Percentiles rank a stretch among this genome's conserved stretches.
These are phyloP conservation scores for Populus hybrid DNA, from an alignment of 441 rosid species.

Conservation along the genomic window DNA sequence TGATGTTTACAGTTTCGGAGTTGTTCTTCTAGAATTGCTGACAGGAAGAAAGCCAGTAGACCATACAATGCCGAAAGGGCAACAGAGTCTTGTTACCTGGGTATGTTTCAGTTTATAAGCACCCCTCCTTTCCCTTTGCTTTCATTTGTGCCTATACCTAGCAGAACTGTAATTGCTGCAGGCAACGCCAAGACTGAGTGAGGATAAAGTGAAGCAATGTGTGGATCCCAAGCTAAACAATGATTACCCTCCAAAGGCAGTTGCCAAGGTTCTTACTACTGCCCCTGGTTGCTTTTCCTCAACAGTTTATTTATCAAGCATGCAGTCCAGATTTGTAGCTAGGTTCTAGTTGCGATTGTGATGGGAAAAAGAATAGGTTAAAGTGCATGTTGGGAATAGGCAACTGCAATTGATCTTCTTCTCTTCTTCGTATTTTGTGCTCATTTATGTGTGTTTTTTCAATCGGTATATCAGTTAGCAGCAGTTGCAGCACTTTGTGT, in stretches of 20 bases:
- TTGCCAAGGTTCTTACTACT: constrained; percentile 67
- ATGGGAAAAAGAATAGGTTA: no score
- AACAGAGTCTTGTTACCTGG: constrained; percentile 97
- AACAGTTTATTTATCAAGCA: background rate
- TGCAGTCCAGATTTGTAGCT: background rate
- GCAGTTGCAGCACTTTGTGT: constrained; percentile 98
- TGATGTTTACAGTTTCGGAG: constrained; percentile 33
- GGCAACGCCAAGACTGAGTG: constrained; percentile 97
- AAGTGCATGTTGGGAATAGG: background rate
- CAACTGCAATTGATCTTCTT: background rate
- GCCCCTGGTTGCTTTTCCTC: background rate
- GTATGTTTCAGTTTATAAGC: constrained; percentile 32
- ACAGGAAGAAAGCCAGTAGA: constrained; percentile 97
- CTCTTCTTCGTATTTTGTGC: background rate
- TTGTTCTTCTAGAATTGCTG: constrained; percentile 13
- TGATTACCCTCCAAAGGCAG: constrained; percentile 89
- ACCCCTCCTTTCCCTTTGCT: background rate
- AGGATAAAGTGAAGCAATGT: constrained; percentile 95
- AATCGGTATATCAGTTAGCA: constrained; percentile 54
- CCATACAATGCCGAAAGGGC: constrained; percentile 97
- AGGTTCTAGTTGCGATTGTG: background rate
- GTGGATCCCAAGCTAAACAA: constrained; percentile 86
- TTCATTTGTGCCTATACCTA: background rate
- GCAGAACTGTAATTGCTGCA: constrained; percentile 18
- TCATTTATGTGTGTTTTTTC: background rate